Percentiles rank a stretch among this genome's conserved stretches.
These are phyloP conservation scores for Chlorociboria aeruginascens DNA, from an alignment of 495 filamentous ascomycete species.

Conservation along the genomic window DNA sequence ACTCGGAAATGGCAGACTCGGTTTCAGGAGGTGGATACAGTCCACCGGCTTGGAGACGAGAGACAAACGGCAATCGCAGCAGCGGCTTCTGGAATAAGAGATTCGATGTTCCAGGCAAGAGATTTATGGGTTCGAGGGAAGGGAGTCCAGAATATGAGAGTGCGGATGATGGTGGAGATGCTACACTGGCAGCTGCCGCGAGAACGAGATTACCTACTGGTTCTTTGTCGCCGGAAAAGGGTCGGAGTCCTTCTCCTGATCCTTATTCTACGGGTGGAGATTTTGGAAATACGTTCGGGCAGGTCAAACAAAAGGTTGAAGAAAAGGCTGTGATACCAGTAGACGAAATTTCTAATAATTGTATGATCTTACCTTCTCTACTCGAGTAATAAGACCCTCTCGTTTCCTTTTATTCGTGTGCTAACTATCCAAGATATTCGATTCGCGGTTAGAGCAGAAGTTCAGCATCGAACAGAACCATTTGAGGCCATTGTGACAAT, in stretches of 20 bases:
- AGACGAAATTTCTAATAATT: slow-evolving; percentile 18
- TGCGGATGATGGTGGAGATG: slow-evolving; percentile 22
- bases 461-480: slow-evolving; percentile 75
- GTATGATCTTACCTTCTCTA: slow-evolving; percentile 16
- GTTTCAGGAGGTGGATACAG: slow-evolving; percentile 38
- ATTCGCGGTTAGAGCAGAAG: slow-evolving; percentile 73
- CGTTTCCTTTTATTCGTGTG: background rate
- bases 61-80: slow-evolving; percentile 36
- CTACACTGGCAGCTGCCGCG: slow-evolving; percentile 35
- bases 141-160: slow-evolving; percentile 19
- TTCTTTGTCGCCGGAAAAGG: slow-evolving; percentile 38
- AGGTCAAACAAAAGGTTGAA: slow-evolving; percentile 8
- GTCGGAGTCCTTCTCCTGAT: slow-evolving; percentile 28
- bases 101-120: slow-evolving; percentile 22
- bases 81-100: slow-evolving; percentile 40
- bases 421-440: slow-evolving; percentile 54
- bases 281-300: slow-evolving; percentile 15
- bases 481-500: slow-evolving; percentile 62
- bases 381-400: background rate
- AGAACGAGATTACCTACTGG: slow-evolving; percentile 39
- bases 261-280: slow-evolving; percentile 19
- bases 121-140: slow-evolving; percentile 14
- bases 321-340: slow-evolving; percentile 2
- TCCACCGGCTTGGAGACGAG: slow-evolving; percentile 42
- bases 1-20: slow-evolving; percentile 38